These are phyloP conservation scores for Peronospora tabacina DNA, from an alignment of 352 stramenopile species.

Conservation along the genomic window DNA sequence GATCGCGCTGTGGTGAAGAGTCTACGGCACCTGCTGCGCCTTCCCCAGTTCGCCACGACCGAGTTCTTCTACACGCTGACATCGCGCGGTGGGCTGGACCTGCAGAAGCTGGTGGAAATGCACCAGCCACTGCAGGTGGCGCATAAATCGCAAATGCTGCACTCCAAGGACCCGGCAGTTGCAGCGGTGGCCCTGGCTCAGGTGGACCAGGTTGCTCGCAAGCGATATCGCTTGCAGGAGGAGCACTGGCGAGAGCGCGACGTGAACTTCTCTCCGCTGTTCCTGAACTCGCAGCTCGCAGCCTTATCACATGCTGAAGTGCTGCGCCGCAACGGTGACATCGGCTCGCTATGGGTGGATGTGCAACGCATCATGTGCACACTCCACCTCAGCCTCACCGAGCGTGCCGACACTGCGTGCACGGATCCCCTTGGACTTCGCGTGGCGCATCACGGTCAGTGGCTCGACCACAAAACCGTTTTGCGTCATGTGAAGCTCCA, in stretches of 20 bases:
- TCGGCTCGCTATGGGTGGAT: constrained; percentile 11
- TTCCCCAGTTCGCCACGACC: neutral
- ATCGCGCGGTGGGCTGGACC: constrained; percentile 4
- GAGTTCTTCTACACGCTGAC: constrained; percentile 10
- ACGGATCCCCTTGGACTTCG: too few relatives aligned
- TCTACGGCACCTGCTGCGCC: constrained; percentile 7
- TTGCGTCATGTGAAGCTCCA: constrained; percentile 7
- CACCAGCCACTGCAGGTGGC: constrained; percentile 2
- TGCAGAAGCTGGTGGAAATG: constrained; percentile 5
- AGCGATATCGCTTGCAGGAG: neutral
- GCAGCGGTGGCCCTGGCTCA: too few relatives aligned
- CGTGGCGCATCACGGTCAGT: too few relatives aligned
- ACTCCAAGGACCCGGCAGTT: constrained; percentile 6
- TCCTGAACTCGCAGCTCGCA: too few relatives aligned
- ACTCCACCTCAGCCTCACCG: too few relatives aligned
- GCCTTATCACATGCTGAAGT: neutral
- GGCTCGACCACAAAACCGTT: constrained; percentile 4
- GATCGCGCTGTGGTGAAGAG: too few relatives aligned
- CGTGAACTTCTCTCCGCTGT: too few relatives aligned
- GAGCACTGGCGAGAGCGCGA: neutral
- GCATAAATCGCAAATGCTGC: constrained; percentile 12
- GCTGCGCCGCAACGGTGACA: constrained; percentile 1
- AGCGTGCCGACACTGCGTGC: too few relatives aligned
- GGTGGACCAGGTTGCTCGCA: constrained; percentile 9
- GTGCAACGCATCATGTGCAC: too few relatives aligned